Conservation (phyloP, 805 yeast species). For the Candida glaebosa region DNA sequence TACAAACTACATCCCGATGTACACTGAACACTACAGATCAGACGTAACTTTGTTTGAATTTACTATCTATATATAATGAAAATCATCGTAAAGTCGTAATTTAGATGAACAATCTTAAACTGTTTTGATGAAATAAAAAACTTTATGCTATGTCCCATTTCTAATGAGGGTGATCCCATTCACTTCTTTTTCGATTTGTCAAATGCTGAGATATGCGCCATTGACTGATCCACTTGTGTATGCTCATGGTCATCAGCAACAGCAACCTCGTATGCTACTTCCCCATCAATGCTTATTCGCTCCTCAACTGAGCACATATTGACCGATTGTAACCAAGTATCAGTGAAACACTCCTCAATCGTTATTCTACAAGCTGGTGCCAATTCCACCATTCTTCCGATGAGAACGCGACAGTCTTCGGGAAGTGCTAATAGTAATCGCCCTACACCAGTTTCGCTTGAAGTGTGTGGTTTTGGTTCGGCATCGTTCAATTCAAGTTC, state of each 20-base stretch:
- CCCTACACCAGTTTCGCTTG: slow-evolving; percentile 66
- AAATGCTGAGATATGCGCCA: slow-evolving; percentile 91
- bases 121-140: background rate
- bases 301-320: slow-evolving; percentile 66
- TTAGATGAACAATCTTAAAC: background rate
- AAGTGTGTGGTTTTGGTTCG: slow-evolving; percentile 51
- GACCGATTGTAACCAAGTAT: slow-evolving; percentile 62
- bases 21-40: too few species aligned
- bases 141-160: background rate
- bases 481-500: slow-evolving; percentile 11
- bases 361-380: slow-evolving; percentile 84
- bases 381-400: slow-evolving; percentile 73
- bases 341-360: slow-evolving; percentile 76
- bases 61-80: too few species aligned
- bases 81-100: too few species aligned
- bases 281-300: slow-evolving; percentile 25
- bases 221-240: slow-evolving; percentile 86
- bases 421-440: slow-evolving; percentile 70
- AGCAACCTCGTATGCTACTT: slow-evolving; percentile 32
- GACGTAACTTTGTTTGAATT: too few species aligned
- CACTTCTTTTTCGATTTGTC: slow-evolving; percentile 74
- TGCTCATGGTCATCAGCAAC: slow-evolving; percentile 68
- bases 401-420: slow-evolving; percentile 60
- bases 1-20: too few species aligned
- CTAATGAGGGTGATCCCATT: too few species aligned